Conservation (phyloP, 1,139 yeast species). For the Yamadazyma jaroonii region DNA sequence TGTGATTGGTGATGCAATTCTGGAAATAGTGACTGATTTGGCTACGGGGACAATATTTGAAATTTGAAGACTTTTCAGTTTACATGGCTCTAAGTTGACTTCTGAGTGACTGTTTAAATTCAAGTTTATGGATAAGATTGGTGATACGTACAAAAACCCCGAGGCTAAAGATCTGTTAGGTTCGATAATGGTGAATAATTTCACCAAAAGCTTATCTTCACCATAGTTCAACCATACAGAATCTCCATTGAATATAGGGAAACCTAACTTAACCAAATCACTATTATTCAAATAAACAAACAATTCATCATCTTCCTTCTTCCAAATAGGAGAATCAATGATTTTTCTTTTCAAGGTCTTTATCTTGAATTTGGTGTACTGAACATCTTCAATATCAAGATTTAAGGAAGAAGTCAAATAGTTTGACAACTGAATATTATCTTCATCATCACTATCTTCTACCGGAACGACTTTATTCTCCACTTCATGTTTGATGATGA, state of each 20-base stretch:
- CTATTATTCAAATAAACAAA: slow-evolving; percentile 52
- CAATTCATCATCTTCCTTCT: slow-evolving; percentile 40
- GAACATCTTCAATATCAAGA: slow-evolving; percentile 13
- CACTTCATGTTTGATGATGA: slow-evolving; percentile 39
- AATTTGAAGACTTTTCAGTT: slow-evolving; percentile 17
- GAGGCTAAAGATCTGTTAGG: slow-evolving; percentile 47
- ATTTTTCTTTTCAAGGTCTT: slow-evolving; percentile 31
- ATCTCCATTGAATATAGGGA: slow-evolving; percentile 66
- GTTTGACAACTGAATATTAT: slow-evolving; percentile 32
- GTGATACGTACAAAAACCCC: slow-evolving; percentile 56
- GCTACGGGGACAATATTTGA: slow-evolving; percentile 34
- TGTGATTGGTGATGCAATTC: slow-evolving; percentile 70
- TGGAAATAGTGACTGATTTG: slow-evolving; percentile 53
- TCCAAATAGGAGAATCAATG: slow-evolving; percentile 28
- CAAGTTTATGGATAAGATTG: slow-evolving; percentile 57
- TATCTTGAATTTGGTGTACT: slow-evolving; percentile 18
- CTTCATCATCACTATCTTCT: slow-evolving; percentile 5
- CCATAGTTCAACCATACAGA: slow-evolving; percentile 40
- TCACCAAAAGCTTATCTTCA: slow-evolving; percentile 32
- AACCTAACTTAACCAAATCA: slow-evolving; percentile 55
- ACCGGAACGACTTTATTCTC: neutral
- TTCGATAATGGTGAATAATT: slow-evolving; percentile 60
- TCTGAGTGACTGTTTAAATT: slow-evolving; percentile 29
- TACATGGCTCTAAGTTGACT: slow-evolving; percentile 25
- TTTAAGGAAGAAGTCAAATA: slow-evolving; percentile 34